Evolutionary conservation across 164 flowering plant species (phyloP), one percentile per base, ranked within the genome.

Genomic region (Platanus orientalis): DNA sequence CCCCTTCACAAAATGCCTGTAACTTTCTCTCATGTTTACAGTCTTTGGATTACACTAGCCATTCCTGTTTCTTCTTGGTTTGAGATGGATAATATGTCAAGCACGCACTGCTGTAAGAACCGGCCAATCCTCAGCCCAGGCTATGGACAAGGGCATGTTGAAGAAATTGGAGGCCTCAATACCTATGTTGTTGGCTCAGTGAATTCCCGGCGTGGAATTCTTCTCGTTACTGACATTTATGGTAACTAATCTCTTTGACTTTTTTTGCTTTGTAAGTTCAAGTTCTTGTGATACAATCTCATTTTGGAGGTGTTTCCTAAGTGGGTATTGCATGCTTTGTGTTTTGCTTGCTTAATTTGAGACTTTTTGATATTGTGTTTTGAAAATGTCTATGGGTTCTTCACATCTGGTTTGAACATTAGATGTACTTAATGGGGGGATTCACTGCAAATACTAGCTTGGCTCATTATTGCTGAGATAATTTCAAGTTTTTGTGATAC

Each of bases 61-160:
- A n/a, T n/a, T n/a, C n/a, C n/a, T n/a, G n/a, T n/a, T n/a, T n/a
- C n/a, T n/a, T n/a, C n/a, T n/a, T n/a, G n/a, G n/a, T n/a, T n/a
- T n/a, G n/a, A n/a, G n/a, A n/a, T n/a, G n/a, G 47, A 23, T 12
- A 10, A 42, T 24, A 73, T 73, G 76, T 64, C 66, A 30, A 69
- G 72, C 21, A 47, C 72, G 7, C 66, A 73, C 20, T 63, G 76
- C 66, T 59, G 55, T 42, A 62, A 59, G 54, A 73, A 73, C 57
- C 69, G 72, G 13, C 76, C 76, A 40, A 28, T 36, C 16, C 57
- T 70, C 17, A 55, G 58, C 52, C 16, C 73, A 60, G 34, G 51
- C 20, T 45, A 42, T 48, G 69, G 65, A 21, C 26, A 34, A 24
- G 73, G 69, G 39, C 40, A 26, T 27, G 61, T 70, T 19, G 24